A percentile compares a stretch with the other conserved stretches of the same genome.
Conservation (phyloP, 129 eudicot genomes). For the Flaveria sonorensis region DNA sequence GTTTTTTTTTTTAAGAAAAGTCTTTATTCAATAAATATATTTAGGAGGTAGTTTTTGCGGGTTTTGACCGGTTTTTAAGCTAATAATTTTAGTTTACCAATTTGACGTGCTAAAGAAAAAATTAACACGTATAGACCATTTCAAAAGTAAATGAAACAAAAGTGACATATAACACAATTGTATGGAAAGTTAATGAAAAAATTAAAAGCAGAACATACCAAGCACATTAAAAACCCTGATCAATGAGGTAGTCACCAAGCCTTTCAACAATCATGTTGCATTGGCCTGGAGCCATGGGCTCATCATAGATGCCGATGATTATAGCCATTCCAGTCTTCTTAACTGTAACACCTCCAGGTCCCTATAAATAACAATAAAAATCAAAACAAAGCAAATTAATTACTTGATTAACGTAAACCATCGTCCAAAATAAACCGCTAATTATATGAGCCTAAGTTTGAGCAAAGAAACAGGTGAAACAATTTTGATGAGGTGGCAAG, state of each 20-base stretch:
- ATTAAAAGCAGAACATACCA: slow-evolving; percentile 35
- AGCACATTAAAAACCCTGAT: slow-evolving; percentile 68
- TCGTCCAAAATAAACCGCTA: background rate
- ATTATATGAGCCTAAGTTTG: background rate
- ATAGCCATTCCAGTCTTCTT: slow-evolving; percentile 75
- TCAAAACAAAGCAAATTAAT: background rate
- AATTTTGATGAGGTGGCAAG: background rate
- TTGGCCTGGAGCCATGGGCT: slow-evolving; percentile 89
- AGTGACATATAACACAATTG: background rate
- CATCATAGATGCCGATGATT: slow-evolving; percentile 79
- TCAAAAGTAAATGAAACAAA: background rate
- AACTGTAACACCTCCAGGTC: slow-evolving; percentile 78
- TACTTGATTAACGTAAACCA: background rate
- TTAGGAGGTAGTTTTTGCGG: background rate
- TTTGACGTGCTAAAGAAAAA: background rate
- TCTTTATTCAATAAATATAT: background rate
- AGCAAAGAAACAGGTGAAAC: background rate
- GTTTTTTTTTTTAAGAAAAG: background rate
- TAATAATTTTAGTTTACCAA: background rate
- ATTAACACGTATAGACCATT: background rate
- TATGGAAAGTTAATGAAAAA: background rate
- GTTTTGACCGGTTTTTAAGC: background rate
- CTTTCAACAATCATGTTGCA: slow-evolving; percentile 92
- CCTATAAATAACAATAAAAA: slow-evolving; percentile 42
- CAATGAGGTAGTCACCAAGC: slow-evolving; percentile 86